Conservation (phyloP, 2,329 filamentous ascomycete genomes). For the Penicillium corylophilum region DNA sequence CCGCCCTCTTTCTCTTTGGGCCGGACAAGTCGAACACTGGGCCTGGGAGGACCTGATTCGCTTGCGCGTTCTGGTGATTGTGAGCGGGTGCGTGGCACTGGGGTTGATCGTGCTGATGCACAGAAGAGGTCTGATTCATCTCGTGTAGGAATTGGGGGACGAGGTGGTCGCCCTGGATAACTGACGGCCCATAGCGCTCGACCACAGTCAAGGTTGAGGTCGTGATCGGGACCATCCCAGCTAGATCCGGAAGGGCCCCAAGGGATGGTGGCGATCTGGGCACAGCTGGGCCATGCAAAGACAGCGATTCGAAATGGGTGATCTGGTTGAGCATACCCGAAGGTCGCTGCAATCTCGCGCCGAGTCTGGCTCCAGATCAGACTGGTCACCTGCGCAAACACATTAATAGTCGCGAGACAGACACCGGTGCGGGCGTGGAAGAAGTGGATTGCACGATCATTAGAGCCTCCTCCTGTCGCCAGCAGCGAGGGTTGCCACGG, state of each 20-base stretch:
- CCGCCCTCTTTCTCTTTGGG: constrained; percentile 51
- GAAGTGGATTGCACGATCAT: constrained; percentile 95
- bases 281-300: constrained; percentile 91
- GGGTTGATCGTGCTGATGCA: constrained; percentile 11
- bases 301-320: constrained; percentile 87
- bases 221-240: constrained; percentile 27
- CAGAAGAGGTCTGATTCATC: constrained; percentile 10
- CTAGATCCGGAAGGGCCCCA: constrained; percentile 63
- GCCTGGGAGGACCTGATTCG: constrained; percentile 10
- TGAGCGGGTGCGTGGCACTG: constrained; percentile 1
- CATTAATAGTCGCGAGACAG: constrained; percentile 83
- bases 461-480: constrained; percentile 88
- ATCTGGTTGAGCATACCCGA: constrained; percentile 88
- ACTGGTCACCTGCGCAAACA: constrained; percentile 88
- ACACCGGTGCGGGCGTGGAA: constrained; percentile 83
- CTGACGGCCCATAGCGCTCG: constrained; percentile 80
- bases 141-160: constrained; percentile 15
- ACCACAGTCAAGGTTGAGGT: constrained; percentile 37
- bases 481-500: constrained; percentile 87
- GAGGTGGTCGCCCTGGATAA: constrained; percentile 67
- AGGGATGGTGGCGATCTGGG: constrained; percentile 78
- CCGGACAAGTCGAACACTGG: constrained; percentile 24
- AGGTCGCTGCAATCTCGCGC: constrained; percentile 87
- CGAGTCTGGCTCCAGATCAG: constrained; percentile 85
- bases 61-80: not conserved